phyloP scores from a whole-genome alignment of 352 stramenopile species.

The Globisporangium perplexum region DNA sequence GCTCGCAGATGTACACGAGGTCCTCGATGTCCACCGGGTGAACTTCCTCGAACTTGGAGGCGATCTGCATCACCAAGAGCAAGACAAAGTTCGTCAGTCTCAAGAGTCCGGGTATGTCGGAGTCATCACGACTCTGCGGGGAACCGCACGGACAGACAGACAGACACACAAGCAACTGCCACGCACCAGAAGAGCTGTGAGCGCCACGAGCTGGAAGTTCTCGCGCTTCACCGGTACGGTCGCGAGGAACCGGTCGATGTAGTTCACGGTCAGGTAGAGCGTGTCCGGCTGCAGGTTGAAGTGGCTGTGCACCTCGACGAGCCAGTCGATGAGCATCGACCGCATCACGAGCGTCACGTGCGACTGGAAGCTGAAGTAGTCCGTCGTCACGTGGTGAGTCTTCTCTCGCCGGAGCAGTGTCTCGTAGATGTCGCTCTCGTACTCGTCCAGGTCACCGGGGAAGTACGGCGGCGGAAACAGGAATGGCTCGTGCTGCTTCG shows the following conservation, averaged over 20 bases:
- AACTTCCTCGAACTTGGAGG: constrained; percentile 99
- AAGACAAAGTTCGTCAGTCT: not conserved
- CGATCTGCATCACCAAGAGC: constrained; percentile 44
- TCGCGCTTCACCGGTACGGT: constrained; percentile 82
- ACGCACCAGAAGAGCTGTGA: constrained; percentile 90
- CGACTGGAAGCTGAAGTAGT: constrained; percentile 48
- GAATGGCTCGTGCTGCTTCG: constrained; percentile 10
- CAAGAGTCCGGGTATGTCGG: not conserved
- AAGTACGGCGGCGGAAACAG: constrained; percentile 24
- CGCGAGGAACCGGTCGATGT: constrained; percentile 97
- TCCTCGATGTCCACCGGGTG: constrained; percentile 96
- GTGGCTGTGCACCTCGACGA: constrained; percentile 96
- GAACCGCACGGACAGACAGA: too few species aligned
- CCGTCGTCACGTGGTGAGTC: constrained; percentile 36
- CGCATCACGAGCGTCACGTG: constrained; percentile 58
- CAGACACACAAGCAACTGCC: not conserved
- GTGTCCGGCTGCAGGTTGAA: constrained; percentile 97
- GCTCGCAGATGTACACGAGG: constrained; percentile 98
- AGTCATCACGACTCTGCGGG: not conserved
- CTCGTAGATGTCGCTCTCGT: constrained; percentile 47
- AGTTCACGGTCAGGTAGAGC: constrained; percentile 97
- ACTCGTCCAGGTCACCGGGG: constrained; percentile 39
- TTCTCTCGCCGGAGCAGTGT: constrained; percentile 37
- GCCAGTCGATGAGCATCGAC: constrained; percentile 68
- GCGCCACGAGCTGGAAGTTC: constrained; percentile 97